Evolutionary conservation across 1,284 basidiomycete genomes (phyloP).

Genomic region (Cutaneotrichosporon spelunceum): DNA sequence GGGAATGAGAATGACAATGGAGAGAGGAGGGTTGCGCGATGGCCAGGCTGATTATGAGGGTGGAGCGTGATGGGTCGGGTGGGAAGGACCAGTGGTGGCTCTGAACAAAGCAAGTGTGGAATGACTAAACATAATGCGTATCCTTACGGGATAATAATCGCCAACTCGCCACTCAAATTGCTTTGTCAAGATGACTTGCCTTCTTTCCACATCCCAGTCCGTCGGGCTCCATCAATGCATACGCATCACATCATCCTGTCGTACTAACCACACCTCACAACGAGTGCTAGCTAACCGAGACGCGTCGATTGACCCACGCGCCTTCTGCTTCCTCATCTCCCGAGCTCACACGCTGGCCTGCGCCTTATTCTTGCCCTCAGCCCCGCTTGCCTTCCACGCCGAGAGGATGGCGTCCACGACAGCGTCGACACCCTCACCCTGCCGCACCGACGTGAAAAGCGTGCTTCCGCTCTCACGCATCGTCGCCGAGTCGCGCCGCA

Average conservation of each 20-base stretch:
- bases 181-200: not conserved
- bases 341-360: not conserved
- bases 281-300: not conserved
- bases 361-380: constrained; percentile 33
- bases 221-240: constrained; percentile 2
- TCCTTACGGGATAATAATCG: not conserved
- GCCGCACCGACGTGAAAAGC: constrained; percentile 81
- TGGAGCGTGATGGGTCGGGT: not conserved
- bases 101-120: not conserved
- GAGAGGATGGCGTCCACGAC: constrained; percentile 77
- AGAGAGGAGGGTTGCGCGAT: not conserved
- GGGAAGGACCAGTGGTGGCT: not conserved
- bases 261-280: not conserved
- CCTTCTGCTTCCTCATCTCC: not conserved
- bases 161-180: not conserved
- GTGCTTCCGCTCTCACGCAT: constrained; percentile 96
- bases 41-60: not conserved
- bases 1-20: not conserved
- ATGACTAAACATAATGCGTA: not conserved
- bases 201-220: not conserved
- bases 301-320: not conserved
- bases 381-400: constrained; percentile 69
- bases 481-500: constrained; percentile 85
- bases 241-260: not conserved
- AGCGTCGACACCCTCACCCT: constrained; percentile 75